phyloP scores from a whole-genome alignment of 1,284 basidiomycete genomes.

The Ustilago lituana region DNA sequence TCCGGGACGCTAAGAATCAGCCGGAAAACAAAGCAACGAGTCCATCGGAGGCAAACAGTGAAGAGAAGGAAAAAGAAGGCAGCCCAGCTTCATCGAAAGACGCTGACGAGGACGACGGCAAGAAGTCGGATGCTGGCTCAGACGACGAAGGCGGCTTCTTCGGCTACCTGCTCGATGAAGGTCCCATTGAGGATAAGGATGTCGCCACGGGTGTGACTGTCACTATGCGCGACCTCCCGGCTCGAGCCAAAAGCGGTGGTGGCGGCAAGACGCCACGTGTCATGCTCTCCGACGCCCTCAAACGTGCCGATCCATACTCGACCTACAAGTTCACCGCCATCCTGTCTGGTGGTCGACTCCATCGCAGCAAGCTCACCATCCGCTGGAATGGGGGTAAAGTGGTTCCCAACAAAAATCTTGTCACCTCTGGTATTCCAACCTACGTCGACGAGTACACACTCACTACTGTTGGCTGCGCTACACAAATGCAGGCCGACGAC shows the following conservation, averaged over 20 bases:
- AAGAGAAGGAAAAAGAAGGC: neutral
- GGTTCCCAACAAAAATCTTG: slow-evolving; percentile 67
- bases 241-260: slow-evolving; percentile 51
- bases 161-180: slow-evolving; percentile 79
- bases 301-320: slow-evolving; percentile 76
- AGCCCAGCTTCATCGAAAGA: too few species aligned
- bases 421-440: slow-evolving; percentile 65
- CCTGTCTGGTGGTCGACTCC: slow-evolving; percentile 44
- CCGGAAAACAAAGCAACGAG: neutral
- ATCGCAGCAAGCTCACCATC: slow-evolving; percentile 56
- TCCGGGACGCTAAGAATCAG: neutral
- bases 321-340: slow-evolving; percentile 73
- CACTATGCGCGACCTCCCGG: slow-evolving; percentile 48
- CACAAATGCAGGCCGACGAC: slow-evolving; percentile 84
- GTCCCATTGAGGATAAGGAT: slow-evolving; percentile 76
- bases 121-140: slow-evolving; percentile 20
- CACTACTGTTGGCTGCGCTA: slow-evolving; percentile 83
- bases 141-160: slow-evolving; percentile 75
- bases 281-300: slow-evolving; percentile 60
- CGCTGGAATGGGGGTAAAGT: slow-evolving; percentile 61
- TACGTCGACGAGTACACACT: slow-evolving; percentile 80
- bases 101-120: slow-evolving; percentile 3
- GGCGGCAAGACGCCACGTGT: slow-evolving; percentile 59
- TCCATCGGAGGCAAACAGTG: neutral
- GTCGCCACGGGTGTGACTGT: slow-evolving; percentile 37